Conservation (phyloP, 2,329 filamentous ascomycete species). For the Hymenotorrendiella dingleyae region DNA sequence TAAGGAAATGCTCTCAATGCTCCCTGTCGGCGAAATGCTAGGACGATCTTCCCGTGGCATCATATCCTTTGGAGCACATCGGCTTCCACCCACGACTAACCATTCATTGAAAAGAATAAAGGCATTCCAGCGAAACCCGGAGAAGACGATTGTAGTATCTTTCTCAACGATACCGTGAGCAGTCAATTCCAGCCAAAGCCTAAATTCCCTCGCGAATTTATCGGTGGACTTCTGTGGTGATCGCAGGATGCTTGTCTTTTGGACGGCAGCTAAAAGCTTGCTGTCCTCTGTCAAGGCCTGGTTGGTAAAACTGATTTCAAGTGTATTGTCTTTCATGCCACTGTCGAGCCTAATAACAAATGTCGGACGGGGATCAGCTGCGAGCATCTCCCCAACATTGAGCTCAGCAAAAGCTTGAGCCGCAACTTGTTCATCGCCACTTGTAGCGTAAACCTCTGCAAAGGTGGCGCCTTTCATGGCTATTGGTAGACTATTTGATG, state of each 20-base stretch:
- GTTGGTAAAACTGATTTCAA: slow-evolving; percentile 64
- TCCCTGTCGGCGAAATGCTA: too few species aligned
- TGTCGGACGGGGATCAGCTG: slow-evolving; percentile 68
- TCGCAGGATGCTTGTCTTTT: background rate
- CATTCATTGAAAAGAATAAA: background rate
- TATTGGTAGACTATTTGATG: too few species aligned
- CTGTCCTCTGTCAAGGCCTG: slow-evolving; percentile 48
- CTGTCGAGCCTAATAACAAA: slow-evolving; percentile 63
- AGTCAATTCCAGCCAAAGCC: background rate
- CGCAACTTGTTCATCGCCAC: background rate
- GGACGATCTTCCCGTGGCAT: too few species aligned
- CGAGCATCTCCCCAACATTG: slow-evolving; percentile 63
- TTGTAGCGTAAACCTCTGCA: too few species aligned
- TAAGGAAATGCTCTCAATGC: too few species aligned
- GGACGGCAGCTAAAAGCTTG: background rate
- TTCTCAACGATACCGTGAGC: slow-evolving; percentile 1
- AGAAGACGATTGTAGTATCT: background rate
- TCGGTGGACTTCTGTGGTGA: background rate
- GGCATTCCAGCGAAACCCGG: slow-evolving; percentile 1
- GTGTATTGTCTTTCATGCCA: slow-evolving; percentile 37
- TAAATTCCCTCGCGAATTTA: background rate
- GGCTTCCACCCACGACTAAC: slow-evolving; percentile 1
- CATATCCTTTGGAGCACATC: too few species aligned
- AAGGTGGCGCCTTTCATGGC: too few species aligned
- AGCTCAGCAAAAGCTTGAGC: slow-evolving; percentile 28